Conservation (phyloP, 139 green algal species). For the Chlamydomonas incerta region DNA sequence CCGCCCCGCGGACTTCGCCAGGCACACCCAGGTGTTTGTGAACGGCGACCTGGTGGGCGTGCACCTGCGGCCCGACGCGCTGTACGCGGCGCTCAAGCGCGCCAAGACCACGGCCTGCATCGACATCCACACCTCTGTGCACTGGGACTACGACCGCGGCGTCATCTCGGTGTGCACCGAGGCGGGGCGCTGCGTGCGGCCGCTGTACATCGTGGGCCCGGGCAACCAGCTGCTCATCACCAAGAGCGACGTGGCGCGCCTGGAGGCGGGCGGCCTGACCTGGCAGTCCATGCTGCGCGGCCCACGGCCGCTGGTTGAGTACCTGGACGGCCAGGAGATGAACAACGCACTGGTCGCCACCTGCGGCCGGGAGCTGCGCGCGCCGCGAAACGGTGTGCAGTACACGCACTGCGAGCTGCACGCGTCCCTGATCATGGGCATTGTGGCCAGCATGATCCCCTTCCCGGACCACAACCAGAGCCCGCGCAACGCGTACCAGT, state of each 20-base stretch:
- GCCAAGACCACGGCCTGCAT: not conserved
- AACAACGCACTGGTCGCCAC: slow-evolving; percentile 77
- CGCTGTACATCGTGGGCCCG: slow-evolving; percentile 63
- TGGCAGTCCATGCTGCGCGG: not conserved
- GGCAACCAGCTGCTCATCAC: not conserved
- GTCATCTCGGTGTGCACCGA: slow-evolving; percentile 20
- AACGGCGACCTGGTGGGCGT: slow-evolving; percentile 59
- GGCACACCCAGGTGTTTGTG: slow-evolving; percentile 65
- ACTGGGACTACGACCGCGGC: not conserved
- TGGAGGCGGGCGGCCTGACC: not conserved
- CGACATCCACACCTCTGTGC: not conserved
- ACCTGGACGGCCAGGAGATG: slow-evolving; percentile 74
- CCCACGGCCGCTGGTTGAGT: slow-evolving; percentile 66
- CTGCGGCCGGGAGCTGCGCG: not conserved
- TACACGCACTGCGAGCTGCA: slow-evolving; percentile 83
- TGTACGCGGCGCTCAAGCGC: not conserved
- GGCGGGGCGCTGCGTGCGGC: not conserved
- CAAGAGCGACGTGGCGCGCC: not conserved
- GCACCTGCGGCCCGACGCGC: not conserved
- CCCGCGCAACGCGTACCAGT: slow-evolving; percentile 77
- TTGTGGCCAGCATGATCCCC: slow-evolving; percentile 70
- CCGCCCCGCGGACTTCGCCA: not conserved
- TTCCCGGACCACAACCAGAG: slow-evolving; percentile 78
- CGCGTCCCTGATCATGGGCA: slow-evolving; percentile 72
- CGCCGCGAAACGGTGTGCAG: not conserved